Conservation (phyloP, 2,329 filamentous ascomycete genomes). For the Sarocladium strictum region DNA sequence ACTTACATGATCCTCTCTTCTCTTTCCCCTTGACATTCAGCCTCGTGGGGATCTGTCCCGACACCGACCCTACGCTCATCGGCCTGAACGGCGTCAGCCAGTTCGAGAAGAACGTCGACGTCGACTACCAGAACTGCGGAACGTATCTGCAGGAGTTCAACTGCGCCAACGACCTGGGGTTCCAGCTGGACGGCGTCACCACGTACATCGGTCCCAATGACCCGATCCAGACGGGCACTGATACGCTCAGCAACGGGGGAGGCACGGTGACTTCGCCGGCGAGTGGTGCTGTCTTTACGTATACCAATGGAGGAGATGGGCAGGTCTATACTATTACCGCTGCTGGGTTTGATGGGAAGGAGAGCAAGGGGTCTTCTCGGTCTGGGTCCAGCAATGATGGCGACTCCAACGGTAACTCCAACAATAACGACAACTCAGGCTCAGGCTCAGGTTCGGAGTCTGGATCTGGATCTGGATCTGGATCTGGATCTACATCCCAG, state of each 20-base stretch:
- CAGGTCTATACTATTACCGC: slow-evolving; percentile 29
- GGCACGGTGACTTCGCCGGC: slow-evolving; percentile 27
- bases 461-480: not conserved
- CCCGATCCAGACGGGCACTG: slow-evolving; percentile 22
- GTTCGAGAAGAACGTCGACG: slow-evolving; percentile 14
- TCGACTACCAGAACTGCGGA: not conserved
- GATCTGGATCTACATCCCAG: not conserved
- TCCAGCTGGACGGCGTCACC: slow-evolving; percentile 14
- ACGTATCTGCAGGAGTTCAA: slow-evolving; percentile 17
- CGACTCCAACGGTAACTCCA: no score
- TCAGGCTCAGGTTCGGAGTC: not conserved
- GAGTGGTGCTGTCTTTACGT: slow-evolving; percentile 26
- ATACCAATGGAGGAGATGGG: slow-evolving; percentile 23
- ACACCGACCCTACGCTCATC: slow-evolving; percentile 20
- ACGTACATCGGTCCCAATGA: slow-evolving; percentile 17
- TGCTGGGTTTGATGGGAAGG: slow-evolving; percentile 11
- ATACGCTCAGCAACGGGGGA: slow-evolving; percentile 21
- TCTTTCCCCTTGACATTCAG: slow-evolving; percentile 13
- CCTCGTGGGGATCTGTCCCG: slow-evolving; percentile 25
- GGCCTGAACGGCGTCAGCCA: slow-evolving; percentile 14
- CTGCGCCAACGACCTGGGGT: slow-evolving; percentile 18
- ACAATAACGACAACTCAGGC: no score
- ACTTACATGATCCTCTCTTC: no score
- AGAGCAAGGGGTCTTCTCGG: slow-evolving; percentile 15
- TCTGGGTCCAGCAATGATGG: slow-evolving; percentile 26